Evolutionary conservation across 2,329 filamentous ascomycete species (phyloP).

Genomic region (Metarhizium sp.): DNA sequence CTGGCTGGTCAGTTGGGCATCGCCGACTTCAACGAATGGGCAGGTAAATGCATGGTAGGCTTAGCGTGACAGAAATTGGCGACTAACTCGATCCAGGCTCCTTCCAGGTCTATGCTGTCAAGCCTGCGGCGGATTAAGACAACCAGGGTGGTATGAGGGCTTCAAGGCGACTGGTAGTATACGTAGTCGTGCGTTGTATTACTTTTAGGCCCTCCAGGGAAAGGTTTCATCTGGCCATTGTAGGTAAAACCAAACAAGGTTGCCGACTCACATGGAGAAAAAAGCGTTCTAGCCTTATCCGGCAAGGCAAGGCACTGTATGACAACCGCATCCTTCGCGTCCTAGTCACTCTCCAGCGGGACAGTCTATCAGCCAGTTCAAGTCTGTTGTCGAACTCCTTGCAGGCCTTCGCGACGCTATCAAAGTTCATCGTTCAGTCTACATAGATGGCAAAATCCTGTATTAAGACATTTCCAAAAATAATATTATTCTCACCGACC

Average conservation of each 20-base stretch:
- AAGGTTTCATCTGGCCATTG: too few relatives aligned
- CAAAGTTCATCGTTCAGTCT: neutral
- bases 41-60: neutral
- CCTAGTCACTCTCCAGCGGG: slow-evolving; percentile 5
- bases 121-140: neutral
- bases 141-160: too few relatives aligned
- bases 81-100: neutral
- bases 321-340: slow-evolving; percentile 5
- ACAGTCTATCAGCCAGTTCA: slow-evolving; percentile 2
- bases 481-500: slow-evolving; percentile 2
- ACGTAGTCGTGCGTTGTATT: too few relatives aligned
- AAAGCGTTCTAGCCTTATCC: neutral
- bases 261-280: too few relatives aligned
- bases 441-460: neutral
- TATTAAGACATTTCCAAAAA: slow-evolving; percentile 3
- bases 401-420: neutral
- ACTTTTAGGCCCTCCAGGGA: too few relatives aligned
- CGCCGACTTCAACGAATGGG: neutral
- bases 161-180: too few relatives aligned
- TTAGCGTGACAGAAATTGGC: neutral
- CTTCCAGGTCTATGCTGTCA: neutral
- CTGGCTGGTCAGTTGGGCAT: neutral
- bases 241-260: too few relatives aligned
- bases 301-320: neutral
- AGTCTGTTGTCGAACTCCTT: neutral